phyloP scores from a whole-genome alignment of 2,329 filamentous ascomycete species.

The Hymenotorrendiella dingleyae region DNA sequence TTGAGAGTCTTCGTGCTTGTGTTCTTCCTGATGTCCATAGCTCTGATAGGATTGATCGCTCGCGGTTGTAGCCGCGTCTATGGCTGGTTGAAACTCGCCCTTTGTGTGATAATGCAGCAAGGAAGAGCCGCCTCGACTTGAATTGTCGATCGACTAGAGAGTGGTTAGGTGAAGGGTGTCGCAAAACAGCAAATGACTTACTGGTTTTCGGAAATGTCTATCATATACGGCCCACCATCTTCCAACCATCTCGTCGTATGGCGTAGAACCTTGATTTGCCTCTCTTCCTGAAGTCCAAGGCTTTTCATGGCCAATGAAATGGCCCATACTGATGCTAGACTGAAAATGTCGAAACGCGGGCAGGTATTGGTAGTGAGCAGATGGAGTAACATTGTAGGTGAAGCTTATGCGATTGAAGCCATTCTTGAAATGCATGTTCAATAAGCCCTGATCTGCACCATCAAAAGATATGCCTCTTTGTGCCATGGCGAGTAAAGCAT shows the following conservation, averaged over 20 bases:
- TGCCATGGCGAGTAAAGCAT: constrained; percentile 77
- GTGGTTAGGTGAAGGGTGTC: constrained; percentile 1
- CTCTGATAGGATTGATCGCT: constrained; percentile 14
- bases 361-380: constrained; percentile 93
- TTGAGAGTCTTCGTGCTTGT: background rate
- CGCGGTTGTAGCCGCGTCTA: constrained; percentile 12
- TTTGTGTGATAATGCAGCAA: constrained; percentile 31
- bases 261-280: constrained; percentile 47
- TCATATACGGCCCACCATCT: constrained; percentile 96
- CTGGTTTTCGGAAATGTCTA: constrained; percentile 63
- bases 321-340: constrained; percentile 80
- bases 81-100: constrained; percentile 27
- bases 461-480: constrained; percentile 89
- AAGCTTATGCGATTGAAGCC: constrained; percentile 86
- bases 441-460: constrained; percentile 88
- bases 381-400: constrained; percentile 95
- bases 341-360: constrained; percentile 93
- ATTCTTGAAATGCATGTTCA: constrained; percentile 89
- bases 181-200: constrained; percentile 29
- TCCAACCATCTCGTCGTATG: constrained; percentile 77
- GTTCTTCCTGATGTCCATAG: constrained; percentile 11
- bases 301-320: constrained; percentile 90
- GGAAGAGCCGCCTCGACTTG: constrained; percentile 15
- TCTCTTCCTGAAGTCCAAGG: constrained; percentile 71
- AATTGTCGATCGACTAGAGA: constrained; percentile 21